Evolutionary conservation across 352 stramenopile species (phyloP), one percentile per base, ranked within the genome.

Genomic region (Pythium aquatile): DNA sequence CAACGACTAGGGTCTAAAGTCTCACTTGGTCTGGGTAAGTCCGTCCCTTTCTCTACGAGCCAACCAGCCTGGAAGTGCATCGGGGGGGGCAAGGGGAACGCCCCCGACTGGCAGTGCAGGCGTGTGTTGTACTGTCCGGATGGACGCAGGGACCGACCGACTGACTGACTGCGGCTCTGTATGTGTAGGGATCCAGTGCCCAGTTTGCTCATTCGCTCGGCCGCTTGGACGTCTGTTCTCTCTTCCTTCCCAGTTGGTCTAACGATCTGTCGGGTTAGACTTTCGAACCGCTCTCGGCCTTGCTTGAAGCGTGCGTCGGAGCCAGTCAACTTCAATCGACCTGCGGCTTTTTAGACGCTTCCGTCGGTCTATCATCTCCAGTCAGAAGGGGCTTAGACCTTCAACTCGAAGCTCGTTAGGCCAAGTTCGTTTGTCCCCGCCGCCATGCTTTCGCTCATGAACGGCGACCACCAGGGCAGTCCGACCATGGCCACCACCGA

Each of bases 311-410:
- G 69, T 69, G 30, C 72, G 35, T 35, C 75, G 63, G 74, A 88
- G 75, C 79, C 79, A 86, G 63, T 77, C 75, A 91, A 89, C 82
- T 91, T 91, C 82, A 91, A 91, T 79, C 65, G 65, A 29, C 49
- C 4, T n/a, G 28, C 44, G 42, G 44, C n/a, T 30, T 47, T 51
- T 51, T 51, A 51, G 44, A 51, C 44, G 29, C 37, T 57, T 46
- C 35, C 42, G 28, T 53, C 53, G 5, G 65, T 47, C 32, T n/a
- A 32, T 46, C 35, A 29, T 35, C 30, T 11, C 49, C 49, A 66
- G 57, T 28, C 29, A 26, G 24, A 28, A 35, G n/a, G 8, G 5
- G 5, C 28, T 61, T 14, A 30, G 44, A 51, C 44, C 63, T 55
- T 61, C 53, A 65, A 73, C 26, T 28, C 51, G 44, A 51, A 29